phyloP scores from a whole-genome alignment of 371 early-diverging fungal species.

The Mortierella sp. region DNA sequence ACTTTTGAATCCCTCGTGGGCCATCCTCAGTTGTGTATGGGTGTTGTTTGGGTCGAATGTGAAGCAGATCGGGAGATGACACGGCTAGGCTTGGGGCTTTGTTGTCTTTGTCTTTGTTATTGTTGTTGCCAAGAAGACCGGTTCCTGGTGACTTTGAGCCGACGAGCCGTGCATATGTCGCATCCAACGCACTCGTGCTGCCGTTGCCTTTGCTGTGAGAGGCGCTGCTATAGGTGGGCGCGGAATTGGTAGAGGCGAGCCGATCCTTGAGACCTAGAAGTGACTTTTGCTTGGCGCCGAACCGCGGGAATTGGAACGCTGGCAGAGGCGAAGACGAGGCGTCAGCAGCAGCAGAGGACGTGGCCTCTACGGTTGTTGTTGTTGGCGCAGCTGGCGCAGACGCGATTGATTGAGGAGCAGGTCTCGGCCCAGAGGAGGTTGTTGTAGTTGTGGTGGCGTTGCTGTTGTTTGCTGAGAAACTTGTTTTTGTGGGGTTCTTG shows the following conservation, averaged over 20 bases:
- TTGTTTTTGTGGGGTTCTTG: neutral
- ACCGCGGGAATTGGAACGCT: constrained; percentile 28
- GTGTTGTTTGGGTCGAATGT: constrained; percentile 43
- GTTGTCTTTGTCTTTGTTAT: neutral
- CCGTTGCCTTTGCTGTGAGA: constrained; percentile 11
- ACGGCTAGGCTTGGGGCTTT: neutral
- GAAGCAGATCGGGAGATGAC: constrained; percentile 24
- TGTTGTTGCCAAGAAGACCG: neutral
- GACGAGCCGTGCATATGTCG: constrained; percentile 27
- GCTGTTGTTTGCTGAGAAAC: neutral
- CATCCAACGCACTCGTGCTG: neutral
- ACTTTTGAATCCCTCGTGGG: constrained; percentile 40
- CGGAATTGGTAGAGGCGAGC: constrained; percentile 12
- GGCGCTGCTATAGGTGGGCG: neutral
- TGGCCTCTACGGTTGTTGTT: neutral
- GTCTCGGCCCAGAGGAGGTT: constrained; percentile 10
- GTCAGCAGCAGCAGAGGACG: neutral
- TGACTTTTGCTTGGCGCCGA: constrained; percentile 32
- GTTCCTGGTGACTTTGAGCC: constrained; percentile 10
- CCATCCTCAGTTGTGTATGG: constrained; percentile 39
- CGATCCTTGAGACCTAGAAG: constrained; percentile 33
- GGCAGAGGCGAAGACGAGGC: constrained; percentile 5
- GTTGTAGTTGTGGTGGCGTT: neutral
- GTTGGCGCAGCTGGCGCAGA: constrained; percentile 19
- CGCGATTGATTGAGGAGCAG: neutral